Conservation (phyloP, 2,329 filamentous ascomycete species). For the Diplodia corticola region DNA sequence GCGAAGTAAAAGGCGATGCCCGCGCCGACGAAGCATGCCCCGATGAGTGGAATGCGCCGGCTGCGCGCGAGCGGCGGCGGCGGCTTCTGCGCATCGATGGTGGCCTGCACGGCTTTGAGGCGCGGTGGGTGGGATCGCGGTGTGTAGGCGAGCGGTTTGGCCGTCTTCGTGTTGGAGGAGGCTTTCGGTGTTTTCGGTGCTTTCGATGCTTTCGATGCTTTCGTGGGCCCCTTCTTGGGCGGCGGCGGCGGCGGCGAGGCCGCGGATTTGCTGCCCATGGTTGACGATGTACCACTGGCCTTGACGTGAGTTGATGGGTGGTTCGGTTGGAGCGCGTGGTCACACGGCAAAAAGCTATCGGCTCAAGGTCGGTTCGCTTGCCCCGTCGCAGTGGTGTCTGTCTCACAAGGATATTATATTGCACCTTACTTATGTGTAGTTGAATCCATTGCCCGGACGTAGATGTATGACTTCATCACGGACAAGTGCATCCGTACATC, state of each 20-base stretch:
- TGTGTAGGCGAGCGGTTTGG: slow-evolving; percentile 8
- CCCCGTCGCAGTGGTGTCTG: no score
- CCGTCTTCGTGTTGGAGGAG: background rate
- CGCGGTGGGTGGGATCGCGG: background rate
- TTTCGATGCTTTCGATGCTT: background rate
- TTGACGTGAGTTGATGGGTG: no score
- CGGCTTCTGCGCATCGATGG: background rate
- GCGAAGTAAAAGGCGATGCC: slow-evolving; percentile 15
- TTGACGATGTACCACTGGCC: no score
- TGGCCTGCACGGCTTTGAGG: background rate
- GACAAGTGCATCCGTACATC: no score
- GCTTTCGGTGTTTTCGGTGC: background rate
- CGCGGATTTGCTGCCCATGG: slow-evolving; percentile 15
- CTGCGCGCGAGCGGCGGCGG: background rate
- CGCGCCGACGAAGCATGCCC: background rate
- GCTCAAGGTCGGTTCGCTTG: no score
- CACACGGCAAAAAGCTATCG: no score
- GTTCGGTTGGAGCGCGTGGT: no score
- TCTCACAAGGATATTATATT: no score
- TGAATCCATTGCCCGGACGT: no score
- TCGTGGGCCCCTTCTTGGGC: background rate
- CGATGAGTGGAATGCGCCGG: slow-evolving; percentile 8
- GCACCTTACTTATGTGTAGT: no score
- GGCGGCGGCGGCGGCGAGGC: background rate
- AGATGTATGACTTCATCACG: no score